Percentiles rank a stretch among this genome's conserved stretches.
phyloP scores from a whole-genome alignment of 768 basidiomycete species.

The Leccinum broughii region DNA sequence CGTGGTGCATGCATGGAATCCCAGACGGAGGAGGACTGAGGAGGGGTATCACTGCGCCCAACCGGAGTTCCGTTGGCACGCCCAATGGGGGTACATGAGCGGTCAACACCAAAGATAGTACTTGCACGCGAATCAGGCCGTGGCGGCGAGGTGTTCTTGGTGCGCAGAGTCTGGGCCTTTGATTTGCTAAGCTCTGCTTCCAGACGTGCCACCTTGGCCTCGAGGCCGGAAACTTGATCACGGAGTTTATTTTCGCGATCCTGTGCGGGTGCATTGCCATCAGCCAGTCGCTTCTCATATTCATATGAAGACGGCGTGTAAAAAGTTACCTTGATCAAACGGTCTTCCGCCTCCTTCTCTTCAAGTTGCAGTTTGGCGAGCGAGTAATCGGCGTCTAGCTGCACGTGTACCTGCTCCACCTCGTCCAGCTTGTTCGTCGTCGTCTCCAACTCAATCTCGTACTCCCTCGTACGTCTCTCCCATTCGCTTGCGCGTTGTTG shows the following conservation, averaged over 20 bases:
- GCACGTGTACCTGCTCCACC: slow-evolving; percentile 59
- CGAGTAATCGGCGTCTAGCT: slow-evolving; percentile 71
- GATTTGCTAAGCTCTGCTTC: slow-evolving; percentile 60
- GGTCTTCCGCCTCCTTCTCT: slow-evolving; percentile 71
- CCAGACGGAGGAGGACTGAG: slow-evolving; percentile 55
- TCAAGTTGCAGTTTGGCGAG: slow-evolving; percentile 70
- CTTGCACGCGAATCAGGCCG: slow-evolving; percentile 80
- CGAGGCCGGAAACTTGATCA: slow-evolving; percentile 64
- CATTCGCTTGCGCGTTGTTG: slow-evolving; percentile 80
- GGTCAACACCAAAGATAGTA: slow-evolving; percentile 30
- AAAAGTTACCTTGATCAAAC: slow-evolving; percentile 58
- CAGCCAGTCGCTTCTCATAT: slow-evolving; percentile 3
- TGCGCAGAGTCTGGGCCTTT: slow-evolving; percentile 26
- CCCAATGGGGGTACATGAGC: slow-evolving; percentile 27
- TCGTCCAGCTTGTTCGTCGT: slow-evolving; percentile 64
- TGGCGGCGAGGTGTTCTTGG: slow-evolving; percentile 43
- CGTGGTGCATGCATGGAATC: slow-evolving; percentile 66
- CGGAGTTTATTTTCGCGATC: slow-evolving; percentile 69
- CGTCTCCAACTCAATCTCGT: slow-evolving; percentile 62
- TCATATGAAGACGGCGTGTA: neutral
- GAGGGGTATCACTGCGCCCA: slow-evolving; percentile 48
- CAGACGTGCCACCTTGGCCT: slow-evolving; percentile 56
- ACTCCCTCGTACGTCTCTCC: slow-evolving; percentile 76
- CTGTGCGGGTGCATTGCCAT: slow-evolving; percentile 36
- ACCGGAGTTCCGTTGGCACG: slow-evolving; percentile 31